phyloP scores from a whole-genome alignment of 1,139 yeast genomes.

The Nadsonia commutata region DNA sequence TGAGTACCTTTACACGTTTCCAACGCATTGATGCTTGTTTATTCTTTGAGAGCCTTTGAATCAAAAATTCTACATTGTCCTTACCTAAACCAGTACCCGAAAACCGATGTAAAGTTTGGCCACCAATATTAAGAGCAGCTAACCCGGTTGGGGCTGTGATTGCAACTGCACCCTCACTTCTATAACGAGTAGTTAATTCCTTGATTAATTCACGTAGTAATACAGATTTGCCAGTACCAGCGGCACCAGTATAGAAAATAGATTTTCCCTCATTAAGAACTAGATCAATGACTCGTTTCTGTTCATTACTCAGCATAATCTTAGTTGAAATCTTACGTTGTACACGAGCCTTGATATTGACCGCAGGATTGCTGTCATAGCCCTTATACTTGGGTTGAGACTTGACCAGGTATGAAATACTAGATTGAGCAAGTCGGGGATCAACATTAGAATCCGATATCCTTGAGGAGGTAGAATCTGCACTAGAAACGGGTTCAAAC shows the following conservation, averaged over 20 bases:
- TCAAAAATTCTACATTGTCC: constrained; percentile 31
- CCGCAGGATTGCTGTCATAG: background rate
- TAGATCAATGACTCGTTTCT: constrained; percentile 38
- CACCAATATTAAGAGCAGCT: constrained; percentile 82
- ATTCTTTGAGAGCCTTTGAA: constrained; percentile 33
- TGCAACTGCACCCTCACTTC: constrained; percentile 33
- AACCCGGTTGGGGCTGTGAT: constrained; percentile 86
- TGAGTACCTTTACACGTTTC: constrained; percentile 45
- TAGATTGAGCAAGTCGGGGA: background rate
- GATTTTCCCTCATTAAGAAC: constrained; percentile 40
- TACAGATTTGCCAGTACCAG: constrained; percentile 91
- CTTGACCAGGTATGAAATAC: background rate
- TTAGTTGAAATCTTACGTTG: background rate
- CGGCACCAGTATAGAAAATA: constrained; percentile 83
- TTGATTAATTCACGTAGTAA: constrained; percentile 49
- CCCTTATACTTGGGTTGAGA: background rate
- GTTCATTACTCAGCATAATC: constrained; percentile 25
- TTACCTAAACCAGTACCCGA: constrained; percentile 66
- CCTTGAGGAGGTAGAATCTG: no score
- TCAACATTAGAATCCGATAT: background rate
- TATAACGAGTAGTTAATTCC: constrained; percentile 34
- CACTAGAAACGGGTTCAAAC: no score
- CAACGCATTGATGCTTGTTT: constrained; percentile 33
- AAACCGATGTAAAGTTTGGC: constrained; percentile 65
- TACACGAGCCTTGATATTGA: background rate